Conservation (phyloP, 176 grass and related monocot species). For the Lolium rigidum region DNA sequence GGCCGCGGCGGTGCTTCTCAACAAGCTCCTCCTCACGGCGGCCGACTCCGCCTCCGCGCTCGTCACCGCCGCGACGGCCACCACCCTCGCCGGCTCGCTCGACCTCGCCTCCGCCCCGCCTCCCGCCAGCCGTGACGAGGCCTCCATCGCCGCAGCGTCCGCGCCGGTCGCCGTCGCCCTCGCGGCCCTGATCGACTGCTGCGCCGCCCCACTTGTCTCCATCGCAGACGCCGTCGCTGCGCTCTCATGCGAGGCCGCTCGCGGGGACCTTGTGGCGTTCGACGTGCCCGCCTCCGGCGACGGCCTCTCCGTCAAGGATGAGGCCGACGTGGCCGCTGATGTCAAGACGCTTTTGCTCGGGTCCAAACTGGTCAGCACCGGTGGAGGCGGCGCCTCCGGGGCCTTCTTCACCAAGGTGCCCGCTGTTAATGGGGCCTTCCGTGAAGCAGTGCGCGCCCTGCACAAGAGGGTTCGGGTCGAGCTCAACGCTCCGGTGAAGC, state of each 20-base stretch:
- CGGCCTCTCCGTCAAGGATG: conserved; percentile 81
- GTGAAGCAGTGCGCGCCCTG: conserved; percentile 71
- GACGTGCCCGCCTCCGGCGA: conserved; percentile 79
- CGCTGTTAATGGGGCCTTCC: conserved; percentile 65
- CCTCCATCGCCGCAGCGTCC: conserved; percentile 57
- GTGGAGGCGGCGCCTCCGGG: conserved; percentile 31
- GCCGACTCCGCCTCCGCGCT: conserved; percentile 45
- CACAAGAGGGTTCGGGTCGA: conserved; percentile 75
- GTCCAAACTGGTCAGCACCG: conserved; percentile 66
- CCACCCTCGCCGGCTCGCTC: conserved; percentile 43
- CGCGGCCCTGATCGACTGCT: conserved; percentile 78
- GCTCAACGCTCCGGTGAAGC: conserved; percentile 76
- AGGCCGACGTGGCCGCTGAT: conserved; percentile 81
- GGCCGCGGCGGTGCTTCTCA: conserved; percentile 69
- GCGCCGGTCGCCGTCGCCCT: conserved; percentile 55
- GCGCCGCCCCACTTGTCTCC: conserved; percentile 63
- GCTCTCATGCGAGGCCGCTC: conserved; percentile 79
- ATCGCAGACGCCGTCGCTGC: conserved; percentile 85
- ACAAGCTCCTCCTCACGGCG: conserved; percentile 78
- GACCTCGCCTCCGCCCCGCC: conserved; percentile 54
- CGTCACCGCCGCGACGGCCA: conserved; percentile 53
- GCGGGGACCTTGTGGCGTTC: conserved; percentile 63
- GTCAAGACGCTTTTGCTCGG: conserved; percentile 77
- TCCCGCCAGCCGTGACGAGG: conserved; percentile 60
- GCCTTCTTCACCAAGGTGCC: conserved; percentile 67